These are phyloP conservation scores for Globisporangium canariense DNA, from an alignment of 352 stramenopile species.

Conservation along the genomic window DNA sequence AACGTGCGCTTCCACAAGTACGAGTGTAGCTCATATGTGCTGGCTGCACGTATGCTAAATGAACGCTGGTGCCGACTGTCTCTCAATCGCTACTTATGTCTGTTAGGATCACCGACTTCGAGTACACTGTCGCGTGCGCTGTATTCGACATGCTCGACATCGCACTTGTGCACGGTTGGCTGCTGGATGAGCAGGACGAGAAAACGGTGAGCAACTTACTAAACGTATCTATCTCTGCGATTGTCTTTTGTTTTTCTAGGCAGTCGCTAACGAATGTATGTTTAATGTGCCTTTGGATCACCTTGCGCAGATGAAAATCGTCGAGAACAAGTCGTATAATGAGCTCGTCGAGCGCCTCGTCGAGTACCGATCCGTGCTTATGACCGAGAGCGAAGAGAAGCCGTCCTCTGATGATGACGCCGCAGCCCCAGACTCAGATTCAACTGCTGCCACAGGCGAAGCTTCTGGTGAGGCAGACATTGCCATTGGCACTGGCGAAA, in stretches of 20 bases:
- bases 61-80: conserved; percentile 4
- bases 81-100: neutral
- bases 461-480: neutral
- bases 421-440: neutral
- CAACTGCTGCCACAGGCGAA: conserved; percentile 10
- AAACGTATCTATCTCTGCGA: neutral
- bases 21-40: conserved; percentile 11
- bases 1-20: conserved; percentile 96
- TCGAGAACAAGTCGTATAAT: conserved; percentile 96
- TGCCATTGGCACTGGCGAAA: conserved; percentile 2
- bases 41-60: neutral
- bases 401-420: conserved; percentile 6
- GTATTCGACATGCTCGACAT: conserved; percentile 97
- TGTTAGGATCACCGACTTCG: conserved; percentile 83
- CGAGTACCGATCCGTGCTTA: conserved; percentile 72
- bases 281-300: conserved; percentile 3
- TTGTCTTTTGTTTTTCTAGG: too few relatives aligned
- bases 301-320: conserved; percentile 42
- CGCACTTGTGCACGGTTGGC: conserved; percentile 96
- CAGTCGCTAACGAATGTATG: neutral
- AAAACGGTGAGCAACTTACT: conserved; percentile 40
- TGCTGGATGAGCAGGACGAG: conserved; percentile 92
- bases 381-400: conserved; percentile 45
- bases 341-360: conserved; percentile 95
- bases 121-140: conserved; percentile 94